Percentiles rank a stretch among this genome's conserved stretches.
These are phyloP conservation scores for Dactylis glomerata DNA, from an alignment of 176 grass and related monocot genomes.

Conservation along the genomic window DNA sequence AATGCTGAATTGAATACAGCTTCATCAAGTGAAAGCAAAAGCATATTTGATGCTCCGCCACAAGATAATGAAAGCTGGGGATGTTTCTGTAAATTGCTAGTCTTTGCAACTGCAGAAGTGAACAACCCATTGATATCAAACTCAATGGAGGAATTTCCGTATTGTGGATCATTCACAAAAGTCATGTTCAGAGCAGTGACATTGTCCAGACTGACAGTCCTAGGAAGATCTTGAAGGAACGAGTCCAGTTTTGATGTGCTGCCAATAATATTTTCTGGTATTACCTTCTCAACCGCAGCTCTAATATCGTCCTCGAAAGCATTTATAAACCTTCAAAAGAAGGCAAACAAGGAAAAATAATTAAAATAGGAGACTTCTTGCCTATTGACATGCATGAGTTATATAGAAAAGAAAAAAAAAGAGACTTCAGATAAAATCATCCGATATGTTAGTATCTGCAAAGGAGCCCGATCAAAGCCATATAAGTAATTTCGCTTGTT, in stretches of 20 bases:
- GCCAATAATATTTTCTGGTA: conserved; percentile 71
- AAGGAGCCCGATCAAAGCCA: neutral
- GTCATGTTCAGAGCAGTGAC: conserved; percentile 79
- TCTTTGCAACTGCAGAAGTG: conserved; percentile 36
- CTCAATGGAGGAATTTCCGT: conserved; percentile 73
- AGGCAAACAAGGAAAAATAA: conserved; percentile 12
- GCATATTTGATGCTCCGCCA: conserved; percentile 72
- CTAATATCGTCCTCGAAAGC: conserved; percentile 85
- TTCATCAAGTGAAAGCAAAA: conserved; percentile 77
- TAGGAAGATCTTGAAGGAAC: conserved; percentile 73
- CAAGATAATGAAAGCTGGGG: conserved; percentile 57
- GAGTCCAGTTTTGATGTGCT: conserved; percentile 71
- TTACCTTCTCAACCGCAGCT: conserved; percentile 78
- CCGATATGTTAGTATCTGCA: conserved; percentile 1
- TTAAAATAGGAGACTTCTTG: neutral
- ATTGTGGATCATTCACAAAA: conserved; percentile 60
- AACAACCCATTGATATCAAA: conserved; percentile 86
- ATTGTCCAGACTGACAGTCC: conserved; percentile 55
- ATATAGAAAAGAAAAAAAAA: neutral
- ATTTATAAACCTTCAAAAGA: conserved; percentile 76
- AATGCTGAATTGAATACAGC: conserved; percentile 75
- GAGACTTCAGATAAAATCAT: neutral
- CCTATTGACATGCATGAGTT: conserved; percentile 7
- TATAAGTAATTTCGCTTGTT: neutral
- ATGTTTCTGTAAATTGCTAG: conserved; percentile 45